These are phyloP conservation scores for Magnusiomyces sp. DNA, from an alignment of 1,139 yeast species.

Conservation along the genomic window DNA sequence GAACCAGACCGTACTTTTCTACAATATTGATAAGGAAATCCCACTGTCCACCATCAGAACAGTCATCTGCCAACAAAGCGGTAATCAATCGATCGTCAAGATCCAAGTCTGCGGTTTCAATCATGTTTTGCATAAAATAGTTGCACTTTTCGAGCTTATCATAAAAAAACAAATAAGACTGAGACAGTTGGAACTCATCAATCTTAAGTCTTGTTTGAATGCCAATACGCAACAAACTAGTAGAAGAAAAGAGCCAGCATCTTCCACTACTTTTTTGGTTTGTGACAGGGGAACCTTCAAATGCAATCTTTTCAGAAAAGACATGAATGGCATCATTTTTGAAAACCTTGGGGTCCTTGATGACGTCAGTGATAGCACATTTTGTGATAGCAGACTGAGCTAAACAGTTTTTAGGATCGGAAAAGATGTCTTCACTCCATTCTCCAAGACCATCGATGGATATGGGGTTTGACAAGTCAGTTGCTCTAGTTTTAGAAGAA, in stretches of 20 bases:
- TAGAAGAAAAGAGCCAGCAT: slow-evolving; percentile 64
- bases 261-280: slow-evolving; percentile 54
- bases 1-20: slow-evolving; percentile 54
- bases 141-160: slow-evolving; percentile 60
- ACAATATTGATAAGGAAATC: slow-evolving; percentile 59
- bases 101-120: slow-evolving; percentile 46
- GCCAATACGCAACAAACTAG: slow-evolving; percentile 50
- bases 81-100: slow-evolving; percentile 50
- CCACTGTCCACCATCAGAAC: slow-evolving; percentile 68
- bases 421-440: slow-evolving; percentile 45
- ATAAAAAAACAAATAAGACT: slow-evolving; percentile 55
- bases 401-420: slow-evolving; percentile 48
- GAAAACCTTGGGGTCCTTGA: slow-evolving; percentile 33
- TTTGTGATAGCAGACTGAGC: slow-evolving; percentile 53
- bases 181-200: slow-evolving; percentile 51
- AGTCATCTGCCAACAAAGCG: slow-evolving; percentile 43
- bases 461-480: slow-evolving; percentile 30
- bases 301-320: slow-evolving; percentile 46
- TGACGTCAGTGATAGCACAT: slow-evolving; percentile 40
- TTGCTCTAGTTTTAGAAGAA: slow-evolving; percentile 7
- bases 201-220: slow-evolving; percentile 47
- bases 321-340: slow-evolving; percentile 39
- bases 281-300: slow-evolving; percentile 49
- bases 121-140: slow-evolving; percentile 49
- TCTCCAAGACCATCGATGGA: slow-evolving; percentile 31